Evolutionary conservation across 2,329 filamentous ascomycete genomes (phyloP).

Genomic region (Tolypocladium album): DNA sequence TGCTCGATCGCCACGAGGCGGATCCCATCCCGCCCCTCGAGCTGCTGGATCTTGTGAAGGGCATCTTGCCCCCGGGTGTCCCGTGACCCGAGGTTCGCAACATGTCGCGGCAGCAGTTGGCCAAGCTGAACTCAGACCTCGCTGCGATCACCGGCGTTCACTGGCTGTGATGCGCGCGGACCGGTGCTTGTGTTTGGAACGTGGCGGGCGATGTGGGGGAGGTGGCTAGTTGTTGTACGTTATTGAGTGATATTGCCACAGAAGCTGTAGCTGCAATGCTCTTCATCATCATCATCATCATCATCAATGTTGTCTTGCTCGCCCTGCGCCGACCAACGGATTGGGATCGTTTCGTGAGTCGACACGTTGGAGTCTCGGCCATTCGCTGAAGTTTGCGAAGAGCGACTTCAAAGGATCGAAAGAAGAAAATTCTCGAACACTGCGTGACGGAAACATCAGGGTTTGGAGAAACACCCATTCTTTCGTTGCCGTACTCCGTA

Average conservation of each 20-base stretch:
- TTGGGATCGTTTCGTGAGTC: not conserved
- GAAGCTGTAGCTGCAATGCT: not conserved
- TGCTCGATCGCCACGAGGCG: not conserved
- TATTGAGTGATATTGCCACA: not conserved
- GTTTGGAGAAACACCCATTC: no score
- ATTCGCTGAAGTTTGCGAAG: not conserved
- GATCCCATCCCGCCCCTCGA: not conserved
- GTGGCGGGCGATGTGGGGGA: not conserved
- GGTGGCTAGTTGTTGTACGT: not conserved
- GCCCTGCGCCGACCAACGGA: not conserved
- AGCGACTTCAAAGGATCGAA: no score
- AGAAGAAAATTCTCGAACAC: not conserved
- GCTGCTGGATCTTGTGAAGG: not conserved
- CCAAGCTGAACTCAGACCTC: not conserved
- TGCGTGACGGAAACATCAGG: not conserved
- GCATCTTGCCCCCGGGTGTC: not conserved
- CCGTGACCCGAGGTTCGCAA: not conserved
- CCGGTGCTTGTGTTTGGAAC: not conserved
- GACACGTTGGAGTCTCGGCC: not conserved
- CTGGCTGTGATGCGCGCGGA: not conserved
- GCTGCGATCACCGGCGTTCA: not conserved
- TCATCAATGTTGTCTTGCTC: not conserved
- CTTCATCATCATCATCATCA: not conserved
- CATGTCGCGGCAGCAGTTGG: not conserved
- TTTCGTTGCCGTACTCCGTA: no score